Percentiles rank a stretch among this genome's conserved stretches.
Evolutionary conservation across 2,329 filamentous ascomycete species (phyloP).

Genomic region (Juglanconis oblonga): DNA sequence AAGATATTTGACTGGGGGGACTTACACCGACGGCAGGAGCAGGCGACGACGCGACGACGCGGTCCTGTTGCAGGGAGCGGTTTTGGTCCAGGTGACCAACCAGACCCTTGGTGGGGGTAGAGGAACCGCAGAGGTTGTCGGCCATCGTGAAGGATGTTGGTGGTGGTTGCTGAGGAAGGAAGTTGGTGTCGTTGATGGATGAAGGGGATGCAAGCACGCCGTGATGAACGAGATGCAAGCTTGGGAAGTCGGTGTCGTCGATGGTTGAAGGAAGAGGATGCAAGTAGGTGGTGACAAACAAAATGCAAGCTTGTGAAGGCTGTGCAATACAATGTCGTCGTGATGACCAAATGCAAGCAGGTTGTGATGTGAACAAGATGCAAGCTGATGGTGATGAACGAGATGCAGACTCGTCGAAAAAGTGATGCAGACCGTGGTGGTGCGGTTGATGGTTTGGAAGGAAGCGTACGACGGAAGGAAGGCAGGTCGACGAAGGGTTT

Average conservation of each 20-base stretch:
- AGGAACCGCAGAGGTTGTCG: constrained; percentile 63
- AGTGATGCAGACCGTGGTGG: too few species aligned
- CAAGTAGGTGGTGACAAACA: too few species aligned
- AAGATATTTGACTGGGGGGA: background rate
- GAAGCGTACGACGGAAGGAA: too few species aligned
- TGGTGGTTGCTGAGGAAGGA: constrained; percentile 2
- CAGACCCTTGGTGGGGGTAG: constrained; percentile 71
- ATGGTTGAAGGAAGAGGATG: background rate
- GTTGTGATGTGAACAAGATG: too few species aligned
- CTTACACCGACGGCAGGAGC: constrained; percentile 21
- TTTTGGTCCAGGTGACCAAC: constrained; percentile 68
- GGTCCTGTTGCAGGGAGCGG: constrained; percentile 71
- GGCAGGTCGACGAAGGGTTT: too few species aligned
- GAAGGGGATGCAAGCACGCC: background rate
- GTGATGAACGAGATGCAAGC: background rate
- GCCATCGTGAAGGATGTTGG: constrained; percentile 31
- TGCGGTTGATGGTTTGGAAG: background rate
- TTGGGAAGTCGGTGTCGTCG: background rate
- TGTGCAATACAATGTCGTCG: too few species aligned
- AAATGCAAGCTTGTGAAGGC: too few species aligned
- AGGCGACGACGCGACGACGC: constrained; percentile 36
- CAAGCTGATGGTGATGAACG: too few species aligned
- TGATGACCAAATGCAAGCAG: too few species aligned
- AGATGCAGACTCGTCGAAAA: too few species aligned
- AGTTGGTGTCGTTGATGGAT: background rate